Base-by-base conservation (phyloP, 352 stramenopile genomes). In the Phytopythium boreale region DNA sequence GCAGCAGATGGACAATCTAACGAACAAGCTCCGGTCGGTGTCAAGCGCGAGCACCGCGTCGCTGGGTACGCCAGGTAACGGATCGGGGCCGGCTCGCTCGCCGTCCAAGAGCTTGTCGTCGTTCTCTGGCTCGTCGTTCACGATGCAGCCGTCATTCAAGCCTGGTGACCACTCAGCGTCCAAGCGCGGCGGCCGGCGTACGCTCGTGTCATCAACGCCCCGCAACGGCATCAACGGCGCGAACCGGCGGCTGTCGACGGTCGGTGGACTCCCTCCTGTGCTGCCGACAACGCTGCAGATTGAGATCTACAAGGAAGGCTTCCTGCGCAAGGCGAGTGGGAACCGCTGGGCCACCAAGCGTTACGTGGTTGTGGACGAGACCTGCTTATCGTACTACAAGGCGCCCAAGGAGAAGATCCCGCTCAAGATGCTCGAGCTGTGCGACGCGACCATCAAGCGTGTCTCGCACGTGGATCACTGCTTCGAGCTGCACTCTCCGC, bases 381-480 rank as follows among this genome's bases (percentile, higher is more conserved):
- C 85, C 6, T 94, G 84, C 61, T 63, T 96, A 53, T 88, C 88
- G 19, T 92, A 92, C 70, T 96, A 95, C 78, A 96, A 95, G 73
- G 79, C 76, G 0, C 75, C 87, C 20, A 93, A 92, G 37, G 88
- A 96, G 59, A 81, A 82, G 59, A 91, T 96, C 56, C 89, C 88
- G 59, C 69, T 96, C 26, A 88, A 90, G 71, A 90, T 95, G 63
- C 76, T 95, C 29, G 85, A 95, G 66, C 70, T 94, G 12, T 88
- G 86, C 39, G 84, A 96, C 62, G 80, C 85, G 22, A 88, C 75
- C 15, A 83, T 97, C 65, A 90, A 90, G 68, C 84, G 84, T 57
- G 80, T 91, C 55, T 93, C 87, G 15, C 79, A 93, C 47, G 83
- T 90, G 24, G 85, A 95, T 57, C 84, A 88, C 65, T 93, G 89